Evolutionary conservation across 2,329 filamentous ascomycete species (phyloP), one percentile per base, ranked within the genome.

Genomic region (Ophiosphaerella narmari): DNA sequence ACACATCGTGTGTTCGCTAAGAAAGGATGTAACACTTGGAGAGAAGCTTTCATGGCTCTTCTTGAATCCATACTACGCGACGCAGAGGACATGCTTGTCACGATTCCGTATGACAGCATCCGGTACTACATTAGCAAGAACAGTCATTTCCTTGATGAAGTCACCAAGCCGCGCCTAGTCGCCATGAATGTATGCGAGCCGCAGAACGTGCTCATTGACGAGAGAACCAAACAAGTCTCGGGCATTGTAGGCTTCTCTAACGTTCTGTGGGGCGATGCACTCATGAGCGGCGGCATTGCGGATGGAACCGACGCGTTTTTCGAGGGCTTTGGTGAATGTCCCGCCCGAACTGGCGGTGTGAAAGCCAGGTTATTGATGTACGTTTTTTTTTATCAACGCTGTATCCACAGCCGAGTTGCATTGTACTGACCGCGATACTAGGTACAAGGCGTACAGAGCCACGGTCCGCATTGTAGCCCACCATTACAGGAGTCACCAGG

Each of bases 51-150:
- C 56, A 67, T 77, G 21, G 59, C 65, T 5, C 73, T 85, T 34
- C 70, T 85, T 16, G 82, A 85, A 62, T 71, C 75, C 9, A 69
- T 78, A 7, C 70, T 86, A 21, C 80, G 80, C 13, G 82, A 85
- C 57, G 80, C 77, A 13, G 83, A 86, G 62, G 82, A 85, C 50
- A 80, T 81, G 67, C 77, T 84, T 11, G 76, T 86, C 57, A 80
- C 77, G 49, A 63, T 85, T 6, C 82, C 82, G 0, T 85, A 84
- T 58, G 75, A 78, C 8, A 76, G 78, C 45, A 79, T 85, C 48
- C 77, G 82, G 31, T 74, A 78, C 49, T 75, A 80, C 45, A 51
- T 82, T n/a, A 66, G 60, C 39, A 74, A 74, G 26, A 71, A 81
- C 32, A 72, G 74, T 1, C 62, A 72, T 8, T 68, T 70, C 0